Conservation (phyloP, 495 filamentous ascomycete species). For the Penicillium silybi region DNA sequence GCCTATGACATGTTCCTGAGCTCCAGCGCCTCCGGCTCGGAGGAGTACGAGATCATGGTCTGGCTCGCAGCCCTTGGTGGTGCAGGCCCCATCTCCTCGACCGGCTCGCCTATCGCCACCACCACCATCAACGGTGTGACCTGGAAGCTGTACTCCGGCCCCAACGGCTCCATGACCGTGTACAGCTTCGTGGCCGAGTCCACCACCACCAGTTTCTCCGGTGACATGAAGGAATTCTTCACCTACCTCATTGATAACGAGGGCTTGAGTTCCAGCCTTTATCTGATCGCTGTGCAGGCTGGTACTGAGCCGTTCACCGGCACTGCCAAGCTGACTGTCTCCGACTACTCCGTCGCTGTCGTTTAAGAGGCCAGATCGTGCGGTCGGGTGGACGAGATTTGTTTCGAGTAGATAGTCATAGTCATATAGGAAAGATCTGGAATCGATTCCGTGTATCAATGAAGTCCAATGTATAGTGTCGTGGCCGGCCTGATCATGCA, state of each 20-base stretch:
- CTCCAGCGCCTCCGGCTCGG: conserved; percentile 37
- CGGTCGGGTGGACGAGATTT: background rate
- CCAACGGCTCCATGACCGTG: conserved; percentile 52
- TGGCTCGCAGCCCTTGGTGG: conserved; percentile 62
- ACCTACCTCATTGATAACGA: conserved; percentile 51
- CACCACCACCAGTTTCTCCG: conserved; percentile 47
- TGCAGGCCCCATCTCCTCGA: conserved; percentile 59
- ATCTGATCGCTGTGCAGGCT: conserved; percentile 51
- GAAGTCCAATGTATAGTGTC: background rate
- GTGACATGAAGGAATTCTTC: conserved; percentile 54
- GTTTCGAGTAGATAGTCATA: background rate
- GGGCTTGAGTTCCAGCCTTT: conserved; percentile 47
- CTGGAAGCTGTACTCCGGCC: conserved; percentile 55
- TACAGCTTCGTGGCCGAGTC: conserved; percentile 58
- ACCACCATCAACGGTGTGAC: conserved; percentile 45
- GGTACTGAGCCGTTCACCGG: conserved; percentile 57
- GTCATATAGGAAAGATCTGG: background rate
- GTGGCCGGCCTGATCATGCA: conserved; percentile 5
- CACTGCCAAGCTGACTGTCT: conserved; percentile 33
- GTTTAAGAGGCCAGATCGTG: conserved; percentile 20
- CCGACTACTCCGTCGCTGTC: conserved; percentile 39
- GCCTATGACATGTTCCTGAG: conserved; percentile 63
- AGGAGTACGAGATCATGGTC: conserved; percentile 68
- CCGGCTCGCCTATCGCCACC: conserved; percentile 50
- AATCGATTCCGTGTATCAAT: background rate